These are phyloP conservation scores for Bipolaris bicolor DNA, from an alignment of 2,329 filamentous ascomycete species.

Conservation along the genomic window DNA sequence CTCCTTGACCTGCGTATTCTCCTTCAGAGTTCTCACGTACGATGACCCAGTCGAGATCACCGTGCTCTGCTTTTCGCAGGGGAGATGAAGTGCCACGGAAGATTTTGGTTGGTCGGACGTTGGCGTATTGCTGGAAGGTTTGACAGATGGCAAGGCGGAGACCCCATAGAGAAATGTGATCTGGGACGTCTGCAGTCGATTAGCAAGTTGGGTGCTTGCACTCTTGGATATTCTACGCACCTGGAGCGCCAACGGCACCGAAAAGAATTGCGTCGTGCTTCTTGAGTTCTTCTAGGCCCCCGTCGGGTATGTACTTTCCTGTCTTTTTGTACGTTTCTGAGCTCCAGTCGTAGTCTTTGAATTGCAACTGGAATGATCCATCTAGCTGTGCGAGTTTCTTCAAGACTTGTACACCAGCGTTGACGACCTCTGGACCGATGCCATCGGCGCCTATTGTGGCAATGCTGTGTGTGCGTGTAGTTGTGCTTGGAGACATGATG, in stretches of 20 bases:
- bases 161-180: constrained; percentile 64
- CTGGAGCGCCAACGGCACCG: constrained; percentile 69
- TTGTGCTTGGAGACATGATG: constrained; percentile 35
- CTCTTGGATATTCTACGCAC: constrained; percentile 35
- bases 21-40: constrained; percentile 71
- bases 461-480: constrained; percentile 36
- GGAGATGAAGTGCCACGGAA: constrained; percentile 66
- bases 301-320: constrained; percentile 69
- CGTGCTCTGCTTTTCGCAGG: constrained; percentile 59
- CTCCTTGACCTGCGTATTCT: constrained; percentile 70
- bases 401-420: constrained; percentile 67
- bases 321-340: constrained; percentile 70
- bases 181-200: constrained; percentile 55
- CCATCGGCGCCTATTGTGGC: constrained; percentile 69
- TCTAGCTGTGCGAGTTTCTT: constrained; percentile 60
- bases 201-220: background rate
- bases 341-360: constrained; percentile 70
- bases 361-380: constrained; percentile 65
- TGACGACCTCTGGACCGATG: constrained; percentile 71
- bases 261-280: constrained; percentile 71
- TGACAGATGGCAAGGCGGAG: constrained; percentile 63
- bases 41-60: constrained; percentile 71
- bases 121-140: constrained; percentile 63
- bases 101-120: constrained; percentile 65
- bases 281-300: constrained; percentile 62